Base-by-base conservation (phyloP, 1,139 yeast species). In the Suhomyces taliae region DNA sequence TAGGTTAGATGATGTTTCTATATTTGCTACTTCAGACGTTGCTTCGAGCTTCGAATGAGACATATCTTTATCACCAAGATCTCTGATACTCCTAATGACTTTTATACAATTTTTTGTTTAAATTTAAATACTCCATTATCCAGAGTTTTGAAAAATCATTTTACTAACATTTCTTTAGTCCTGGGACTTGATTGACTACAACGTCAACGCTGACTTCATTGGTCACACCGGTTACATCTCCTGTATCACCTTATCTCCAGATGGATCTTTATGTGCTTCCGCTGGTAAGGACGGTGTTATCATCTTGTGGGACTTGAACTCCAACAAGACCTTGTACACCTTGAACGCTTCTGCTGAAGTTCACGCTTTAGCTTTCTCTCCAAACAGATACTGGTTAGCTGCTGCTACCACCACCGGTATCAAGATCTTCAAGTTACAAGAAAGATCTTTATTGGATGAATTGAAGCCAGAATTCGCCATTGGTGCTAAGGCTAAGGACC, bases 381-480 rank as follows among this genome's bases (percentile, higher is more conserved):
- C 99, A 80, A 89, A 90, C 96, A 91, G 99, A 87, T 95, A 90
- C 95, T 93, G 99, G 99, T 89, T 95, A 77, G 95, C 97, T 75
- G 99, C 98, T 80, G 99, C 99, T 71, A 93, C 99, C 67, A 82
- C 97, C 62, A 80, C 97, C 64, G 95, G 97, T 71, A 90, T 95
- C 82, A 91, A 90, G 90, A 87, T 95, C 84, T 93, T 85, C 90
- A 90, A 91, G 86, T 87, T 93, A 76, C 96, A 90, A 82, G 93
- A 89, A 81, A 87, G 96, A 81, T 80, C 81, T 67, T 83, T 91
- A 76, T 90, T 91, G 79, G 99, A 93, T 73, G 98, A 93, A 83
- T 89, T 93, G 80, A 90, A 88, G 82, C 97, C 98, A 73, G 99
- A 93, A 82, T 89, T 90, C 71, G 89, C 95, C 70, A 84, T 87